Evolutionary conservation across 257 asterid species (phyloP).

Genomic region (Solanum appendiculatum): DNA sequence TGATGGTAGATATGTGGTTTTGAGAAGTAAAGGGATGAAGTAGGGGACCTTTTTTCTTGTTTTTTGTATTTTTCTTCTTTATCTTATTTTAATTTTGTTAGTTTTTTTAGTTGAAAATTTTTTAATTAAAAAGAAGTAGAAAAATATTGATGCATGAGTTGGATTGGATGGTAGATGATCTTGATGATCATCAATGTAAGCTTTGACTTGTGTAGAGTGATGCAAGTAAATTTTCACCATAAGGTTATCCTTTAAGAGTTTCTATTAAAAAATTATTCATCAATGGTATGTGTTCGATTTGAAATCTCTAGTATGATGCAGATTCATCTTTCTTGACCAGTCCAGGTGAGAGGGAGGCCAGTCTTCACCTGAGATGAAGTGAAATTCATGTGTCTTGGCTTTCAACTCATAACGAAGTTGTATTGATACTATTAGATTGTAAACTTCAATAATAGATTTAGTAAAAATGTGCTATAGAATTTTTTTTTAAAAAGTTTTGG

Average conservation of each 20-base stretch:
- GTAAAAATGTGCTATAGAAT: too few relatives aligned
- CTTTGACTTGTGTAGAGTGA: slow-evolving; percentile 19
- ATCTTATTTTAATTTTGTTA: slow-evolving; percentile 1
- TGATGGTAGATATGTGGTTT: slow-evolving; percentile 9
- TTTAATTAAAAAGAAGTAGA: slow-evolving; percentile 16
- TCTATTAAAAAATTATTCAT: neutral
- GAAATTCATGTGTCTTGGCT: too few relatives aligned
- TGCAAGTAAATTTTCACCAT: neutral
- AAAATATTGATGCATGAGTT: slow-evolving; percentile 31
- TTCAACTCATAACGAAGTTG: too few relatives aligned
- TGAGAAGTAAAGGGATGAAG: slow-evolving; percentile 19
- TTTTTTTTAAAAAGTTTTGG: too few relatives aligned
- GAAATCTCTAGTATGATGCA: too few relatives aligned
- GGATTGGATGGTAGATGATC: slow-evolving; percentile 13
- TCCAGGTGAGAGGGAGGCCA: neutral
- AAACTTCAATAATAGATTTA: too few relatives aligned
- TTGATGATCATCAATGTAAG: slow-evolving; percentile 27
- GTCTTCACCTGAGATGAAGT: too few relatives aligned
- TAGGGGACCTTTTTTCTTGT: slow-evolving; percentile 11
- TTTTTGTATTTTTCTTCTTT: slow-evolving; percentile 21
- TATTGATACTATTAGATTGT: too few relatives aligned
- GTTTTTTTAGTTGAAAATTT: neutral
- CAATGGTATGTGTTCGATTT: neutral
- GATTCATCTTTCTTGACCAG: too few relatives aligned
- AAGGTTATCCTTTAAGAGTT: neutral